Evolutionary conservation across 768 basidiomycete genomes (phyloP).

Genomic region (Postia placenta): DNA sequence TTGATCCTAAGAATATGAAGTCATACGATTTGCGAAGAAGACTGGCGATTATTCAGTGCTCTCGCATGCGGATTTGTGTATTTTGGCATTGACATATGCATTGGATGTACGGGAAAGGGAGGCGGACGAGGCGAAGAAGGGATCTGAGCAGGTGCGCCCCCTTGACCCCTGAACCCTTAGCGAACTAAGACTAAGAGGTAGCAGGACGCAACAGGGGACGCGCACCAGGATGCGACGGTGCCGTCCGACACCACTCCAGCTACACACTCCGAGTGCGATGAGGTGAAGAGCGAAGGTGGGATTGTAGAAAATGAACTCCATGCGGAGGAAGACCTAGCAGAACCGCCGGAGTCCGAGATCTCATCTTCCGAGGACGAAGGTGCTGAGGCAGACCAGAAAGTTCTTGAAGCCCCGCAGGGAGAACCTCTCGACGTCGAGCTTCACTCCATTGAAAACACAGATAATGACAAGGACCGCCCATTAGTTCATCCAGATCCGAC

Average conservation of each 20-base stretch:
- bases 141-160: background rate
- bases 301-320: background rate
- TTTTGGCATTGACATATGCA: slow-evolving; percentile 83
- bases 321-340: slow-evolving; percentile 3
- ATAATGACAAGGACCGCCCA: background rate
- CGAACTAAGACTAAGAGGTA: no score
- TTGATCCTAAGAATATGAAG: slow-evolving; percentile 35
- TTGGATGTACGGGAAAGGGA: slow-evolving; percentile 50
- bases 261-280: background rate
- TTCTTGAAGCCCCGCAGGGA: slow-evolving; percentile 8
- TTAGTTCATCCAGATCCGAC: background rate
- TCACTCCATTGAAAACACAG: slow-evolving; percentile 25
- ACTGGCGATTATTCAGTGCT: slow-evolving; percentile 94
- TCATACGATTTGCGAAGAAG: slow-evolving; percentile 88
- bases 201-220: background rate
- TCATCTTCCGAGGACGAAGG: slow-evolving; percentile 3
- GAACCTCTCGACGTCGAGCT: slow-evolving; percentile 45
- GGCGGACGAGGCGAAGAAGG: slow-evolving; percentile 12
- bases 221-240: background rate
- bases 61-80: slow-evolving; percentile 84
- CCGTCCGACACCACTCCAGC: no score
- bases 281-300: background rate
- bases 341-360: slow-evolving; percentile 6
- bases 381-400: slow-evolving; percentile 9
- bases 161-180: no score